Percentiles rank a stretch among this genome's conserved stretches.
Conservation (phyloP, 2,329 filamentous ascomycete genomes). For the Raffaelea ambrosiae region DNA sequence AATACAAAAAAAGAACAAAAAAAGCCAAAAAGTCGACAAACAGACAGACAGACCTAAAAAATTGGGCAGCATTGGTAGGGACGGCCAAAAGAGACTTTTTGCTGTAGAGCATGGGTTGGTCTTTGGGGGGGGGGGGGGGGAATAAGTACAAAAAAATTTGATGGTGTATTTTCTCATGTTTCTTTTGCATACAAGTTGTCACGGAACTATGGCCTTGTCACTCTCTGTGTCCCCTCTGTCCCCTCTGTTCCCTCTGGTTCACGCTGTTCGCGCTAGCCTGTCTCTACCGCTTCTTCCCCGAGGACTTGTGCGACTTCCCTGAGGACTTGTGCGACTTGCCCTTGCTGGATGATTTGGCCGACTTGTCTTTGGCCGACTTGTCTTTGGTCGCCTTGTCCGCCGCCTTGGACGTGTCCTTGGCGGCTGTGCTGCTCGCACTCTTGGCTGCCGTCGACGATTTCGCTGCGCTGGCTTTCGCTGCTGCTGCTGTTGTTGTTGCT, state of each 20-base stretch:
- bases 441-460: not conserved
- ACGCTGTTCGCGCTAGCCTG: too few species aligned
- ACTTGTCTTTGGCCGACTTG: not conserved
- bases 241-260: too few species aligned
- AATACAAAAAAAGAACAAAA: not conserved
- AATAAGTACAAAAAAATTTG: too few species aligned
- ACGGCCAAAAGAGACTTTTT: too few species aligned
- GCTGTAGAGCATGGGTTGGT: too few species aligned
- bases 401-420: not conserved
- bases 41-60: too few species aligned
- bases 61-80: too few species aligned
- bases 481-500: not conserved
- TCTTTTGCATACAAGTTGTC: too few species aligned
- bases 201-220: too few species aligned
- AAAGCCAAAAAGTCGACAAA: not conserved
- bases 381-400: not conserved
- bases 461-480: not conserved
- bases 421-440: not conserved
- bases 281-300: not conserved
- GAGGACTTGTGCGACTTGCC: not conserved
- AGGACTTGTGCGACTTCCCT: not conserved
- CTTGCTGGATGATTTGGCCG: not conserved
- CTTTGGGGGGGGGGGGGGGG: too few species aligned
- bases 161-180: too few species aligned
- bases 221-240: too few species aligned